A percentile compares a stretch with the other conserved stretches of the same genome.
These are phyloP conservation scores for Ogataea polymorpha DNA, from an alignment of 805 yeast genomes.

Conservation along the genomic window DNA sequence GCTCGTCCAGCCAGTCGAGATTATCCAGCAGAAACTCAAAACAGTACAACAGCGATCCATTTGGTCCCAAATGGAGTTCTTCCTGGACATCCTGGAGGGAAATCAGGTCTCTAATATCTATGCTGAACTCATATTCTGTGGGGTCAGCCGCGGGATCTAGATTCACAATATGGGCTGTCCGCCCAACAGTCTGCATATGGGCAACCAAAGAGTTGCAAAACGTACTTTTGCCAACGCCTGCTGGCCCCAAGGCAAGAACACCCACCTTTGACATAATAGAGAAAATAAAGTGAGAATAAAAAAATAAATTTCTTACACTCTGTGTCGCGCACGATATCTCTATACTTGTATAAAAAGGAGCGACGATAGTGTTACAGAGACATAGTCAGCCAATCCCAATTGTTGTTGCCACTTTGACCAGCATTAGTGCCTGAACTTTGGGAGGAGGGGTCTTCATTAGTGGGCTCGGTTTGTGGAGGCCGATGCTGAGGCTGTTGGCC, in stretches of 20 bases:
- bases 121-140: conserved; percentile 83
- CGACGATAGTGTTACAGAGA: conserved; percentile 27
- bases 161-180: conserved; percentile 92
- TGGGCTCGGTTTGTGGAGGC: conserved; percentile 2
- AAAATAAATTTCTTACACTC: not conserved
- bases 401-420: conserved; percentile 9
- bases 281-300: not conserved
- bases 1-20: conserved; percentile 96
- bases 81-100: conserved; percentile 94
- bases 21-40: conserved; percentile 88
- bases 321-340: conserved; percentile 9
- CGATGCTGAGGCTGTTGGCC: conserved; percentile 8
- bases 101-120: conserved; percentile 87
- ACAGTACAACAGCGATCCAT: conserved; percentile 90
- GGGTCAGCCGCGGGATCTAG: conserved; percentile 98
- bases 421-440: conserved; percentile 4
- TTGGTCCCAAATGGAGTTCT: conserved; percentile 89
- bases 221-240: conserved; percentile 95
- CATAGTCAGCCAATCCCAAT: conserved; percentile 49
- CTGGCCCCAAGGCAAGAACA: conserved; percentile 91
- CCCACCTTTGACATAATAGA: conserved; percentile 88
- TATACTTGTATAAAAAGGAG: not conserved
- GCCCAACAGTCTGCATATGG: conserved; percentile 85
- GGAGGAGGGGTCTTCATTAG: not conserved
- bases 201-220: conserved; percentile 86